Conservation (phyloP, 75 land plant genomes). For the Chamaecyparis obtusa region DNA sequence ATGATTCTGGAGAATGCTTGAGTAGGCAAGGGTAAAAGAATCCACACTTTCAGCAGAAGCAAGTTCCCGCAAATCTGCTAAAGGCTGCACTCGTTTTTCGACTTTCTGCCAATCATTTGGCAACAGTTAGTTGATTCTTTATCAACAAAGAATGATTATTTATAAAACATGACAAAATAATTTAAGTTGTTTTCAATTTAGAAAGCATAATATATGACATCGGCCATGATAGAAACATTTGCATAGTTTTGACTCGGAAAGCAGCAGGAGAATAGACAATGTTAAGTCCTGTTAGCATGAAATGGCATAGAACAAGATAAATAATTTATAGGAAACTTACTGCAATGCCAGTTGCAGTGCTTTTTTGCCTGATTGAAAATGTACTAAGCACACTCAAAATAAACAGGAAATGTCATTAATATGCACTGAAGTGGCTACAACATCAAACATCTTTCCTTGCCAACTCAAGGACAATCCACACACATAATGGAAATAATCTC, state of each 20-base stretch:
- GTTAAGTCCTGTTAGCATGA: not conserved
- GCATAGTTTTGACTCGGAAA: not conserved
- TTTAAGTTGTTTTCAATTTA: not conserved
- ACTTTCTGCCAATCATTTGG: conserved; percentile 69
- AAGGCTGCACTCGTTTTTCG: conserved; percentile 76
- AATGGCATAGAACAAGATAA: not conserved
- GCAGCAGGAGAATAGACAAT: not conserved
- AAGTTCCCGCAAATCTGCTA: conserved; percentile 85
- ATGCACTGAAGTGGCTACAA: not conserved
- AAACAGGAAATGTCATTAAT: not conserved
- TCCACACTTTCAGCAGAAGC: conserved; percentile 97
- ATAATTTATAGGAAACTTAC: not conserved
- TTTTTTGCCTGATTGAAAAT: not conserved
- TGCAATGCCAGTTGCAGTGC: not conserved
- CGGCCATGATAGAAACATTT: not conserved
- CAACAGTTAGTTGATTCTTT: not conserved
- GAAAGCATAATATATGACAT: not conserved
- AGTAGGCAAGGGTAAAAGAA: conserved; percentile 83
- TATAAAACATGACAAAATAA: conserved; percentile 7
- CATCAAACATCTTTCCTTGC: not conserved
- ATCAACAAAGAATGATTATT: not conserved
- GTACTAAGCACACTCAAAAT: not conserved
- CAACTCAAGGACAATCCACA: too few species aligned
- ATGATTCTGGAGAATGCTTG: conserved; percentile 85
- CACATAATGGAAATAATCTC: too few species aligned